Base-by-base conservation (phyloP, 1,139 yeast genomes). In the Taphrina populina region DNA sequence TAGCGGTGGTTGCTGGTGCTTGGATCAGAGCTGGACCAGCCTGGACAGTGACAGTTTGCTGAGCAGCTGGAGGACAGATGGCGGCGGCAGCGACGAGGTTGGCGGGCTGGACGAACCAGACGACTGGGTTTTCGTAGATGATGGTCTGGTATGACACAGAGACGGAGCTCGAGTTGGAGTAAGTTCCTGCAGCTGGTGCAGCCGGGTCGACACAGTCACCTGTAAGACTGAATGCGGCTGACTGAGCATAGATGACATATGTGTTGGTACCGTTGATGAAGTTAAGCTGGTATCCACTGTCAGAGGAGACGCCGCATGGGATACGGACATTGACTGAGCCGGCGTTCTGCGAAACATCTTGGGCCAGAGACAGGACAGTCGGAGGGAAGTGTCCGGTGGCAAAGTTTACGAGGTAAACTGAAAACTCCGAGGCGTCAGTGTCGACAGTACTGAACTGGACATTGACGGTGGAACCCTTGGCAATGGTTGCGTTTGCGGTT, bases 241-340 rank as follows among this genome's bases (percentile, higher is more conserved):
- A 53, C 46, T 53, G 57, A 10, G 57, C 57, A 24, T 53, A 53
- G 37, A 53, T 53, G 52, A 53, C 57, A 45, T 53, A 53, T 37
- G 57, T 53, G 52, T 53, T 53, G 37, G 57, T 53, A 27, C 57
- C 57, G 46, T 53, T 53, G 52, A 44, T 36, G 26, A 45, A 37
- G 52, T 53, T 53, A 46, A 53, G 44, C 29, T 34, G 45, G 46
- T 33, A 53, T 15, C 57, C 57, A 19, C 40, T 34, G 52, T 30
- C 57, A 21, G 41, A 23, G 34, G 30, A 20, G 20, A 53, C 46
- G 27, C 40, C 39, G 57, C 57, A 53, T 6, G 57, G 57, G 35
- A 53, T 53, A 26, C 45, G 52, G 46, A 53, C 45, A 21, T 32
- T 13, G 27, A 35, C 52, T 10, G 27, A 24, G 3, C 57, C 57